Evolutionary conservation across 179 eudicot genomes (phyloP).

Genomic region (Heliamphora pulchella): DNA sequence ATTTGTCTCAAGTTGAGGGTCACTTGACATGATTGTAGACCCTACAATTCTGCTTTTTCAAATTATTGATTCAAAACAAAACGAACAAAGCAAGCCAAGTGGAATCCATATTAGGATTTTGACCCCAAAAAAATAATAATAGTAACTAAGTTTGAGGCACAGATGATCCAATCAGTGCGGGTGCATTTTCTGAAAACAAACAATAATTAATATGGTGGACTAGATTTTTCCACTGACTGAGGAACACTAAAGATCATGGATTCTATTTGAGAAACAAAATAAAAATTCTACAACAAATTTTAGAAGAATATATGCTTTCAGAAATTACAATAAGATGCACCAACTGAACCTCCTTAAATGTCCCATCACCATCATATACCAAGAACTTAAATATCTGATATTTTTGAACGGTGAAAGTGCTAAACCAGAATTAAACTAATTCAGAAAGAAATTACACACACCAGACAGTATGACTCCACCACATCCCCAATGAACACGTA

Average conservation of each 20-base stretch:
- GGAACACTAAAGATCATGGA: background rate
- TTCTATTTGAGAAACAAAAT: background rate
- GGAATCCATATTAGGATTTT: background rate
- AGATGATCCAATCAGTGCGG: background rate
- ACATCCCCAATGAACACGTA: background rate
- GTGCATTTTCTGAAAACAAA: background rate
- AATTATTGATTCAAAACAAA: background rate
- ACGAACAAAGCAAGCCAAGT: background rate
- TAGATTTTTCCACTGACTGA: background rate
- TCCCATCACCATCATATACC: background rate
- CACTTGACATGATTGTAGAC: background rate
- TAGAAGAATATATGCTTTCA: background rate
- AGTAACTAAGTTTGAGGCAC: background rate
- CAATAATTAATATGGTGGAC: background rate
- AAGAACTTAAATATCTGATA: background rate
- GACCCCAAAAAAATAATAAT: too few relatives aligned
- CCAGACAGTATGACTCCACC: background rate
- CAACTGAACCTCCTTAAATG: background rate
- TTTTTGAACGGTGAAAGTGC: background rate
- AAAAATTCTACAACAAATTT: background rate
- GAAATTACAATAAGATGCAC: background rate
- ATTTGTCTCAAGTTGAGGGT: background rate
- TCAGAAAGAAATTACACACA: background rate
- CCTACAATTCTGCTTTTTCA: background rate
- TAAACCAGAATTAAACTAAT: background rate